Conservation (phyloP, 768 basidiomycete genomes). For the Trametes villosa region DNA sequence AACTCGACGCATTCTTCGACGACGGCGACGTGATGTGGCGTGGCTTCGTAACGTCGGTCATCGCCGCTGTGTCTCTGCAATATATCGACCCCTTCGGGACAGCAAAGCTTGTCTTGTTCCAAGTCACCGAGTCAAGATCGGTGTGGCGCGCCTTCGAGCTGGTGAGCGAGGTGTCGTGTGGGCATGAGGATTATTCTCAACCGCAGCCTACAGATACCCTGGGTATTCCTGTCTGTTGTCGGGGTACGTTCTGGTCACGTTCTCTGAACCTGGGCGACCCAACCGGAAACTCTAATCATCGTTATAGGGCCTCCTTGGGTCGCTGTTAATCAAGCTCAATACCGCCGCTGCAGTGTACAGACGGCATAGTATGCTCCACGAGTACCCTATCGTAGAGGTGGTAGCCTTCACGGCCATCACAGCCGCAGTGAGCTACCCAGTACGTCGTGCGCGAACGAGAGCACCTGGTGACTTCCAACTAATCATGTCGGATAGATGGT, state of each 20-base stretch:
- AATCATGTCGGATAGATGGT: slow-evolving; percentile 51
- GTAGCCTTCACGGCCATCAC: slow-evolving; percentile 64
- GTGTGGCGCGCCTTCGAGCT: slow-evolving; percentile 77
- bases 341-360: slow-evolving; percentile 66
- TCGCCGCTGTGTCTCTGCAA: slow-evolving; percentile 84
- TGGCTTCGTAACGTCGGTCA: slow-evolving; percentile 88
- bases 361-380: slow-evolving; percentile 53
- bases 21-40: slow-evolving; percentile 82
- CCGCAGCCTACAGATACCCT: slow-evolving; percentile 62
- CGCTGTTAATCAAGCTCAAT: slow-evolving; percentile 68
- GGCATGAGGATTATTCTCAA: no score
- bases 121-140: slow-evolving; percentile 63
- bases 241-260: slow-evolving; percentile 46
- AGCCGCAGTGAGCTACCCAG: slow-evolving; percentile 72
- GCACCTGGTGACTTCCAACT: not conserved
- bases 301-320: slow-evolving; percentile 63
- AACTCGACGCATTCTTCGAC: slow-evolving; percentile 69
- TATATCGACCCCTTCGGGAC: slow-evolving; percentile 87
- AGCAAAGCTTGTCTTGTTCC: slow-evolving; percentile 80
- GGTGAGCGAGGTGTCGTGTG: no score
- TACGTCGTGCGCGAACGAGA: slow-evolving; percentile 41
- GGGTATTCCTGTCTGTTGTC: slow-evolving; percentile 63
- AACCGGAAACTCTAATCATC: not conserved
- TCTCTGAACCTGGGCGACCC: not conserved
- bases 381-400: slow-evolving; percentile 72